These are phyloP conservation scores for Scenedesmus sp. DNA, from an alignment of 163 green algal species.

Conservation along the genomic window DNA sequence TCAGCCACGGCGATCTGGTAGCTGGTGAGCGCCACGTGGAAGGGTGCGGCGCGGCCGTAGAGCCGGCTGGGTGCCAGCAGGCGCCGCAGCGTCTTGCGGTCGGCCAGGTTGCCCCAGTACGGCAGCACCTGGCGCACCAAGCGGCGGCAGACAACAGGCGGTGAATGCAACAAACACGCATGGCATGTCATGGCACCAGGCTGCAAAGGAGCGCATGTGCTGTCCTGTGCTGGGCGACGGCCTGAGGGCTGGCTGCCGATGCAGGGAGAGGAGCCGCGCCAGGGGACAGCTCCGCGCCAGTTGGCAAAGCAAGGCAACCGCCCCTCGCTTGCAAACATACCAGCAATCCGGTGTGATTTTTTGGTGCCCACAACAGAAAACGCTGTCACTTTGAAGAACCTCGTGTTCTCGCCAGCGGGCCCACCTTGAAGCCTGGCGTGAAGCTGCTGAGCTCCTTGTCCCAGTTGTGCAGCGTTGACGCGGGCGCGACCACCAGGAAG, in stretches of 20 bases:
- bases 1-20: constrained; percentile 64
- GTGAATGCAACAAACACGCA: neutral
- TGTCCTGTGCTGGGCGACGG: neutral
- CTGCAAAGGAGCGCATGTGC: neutral
- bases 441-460: constrained; percentile 88
- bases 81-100: constrained; percentile 58
- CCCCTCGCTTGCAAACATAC: no score
- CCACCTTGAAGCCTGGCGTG: constrained; percentile 53
- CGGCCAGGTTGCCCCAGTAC: constrained; percentile 56
- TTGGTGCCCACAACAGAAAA: no score
- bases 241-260: no score
- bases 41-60: constrained; percentile 59
- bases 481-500: constrained; percentile 93
- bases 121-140: constrained; percentile 53
- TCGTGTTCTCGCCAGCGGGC: neutral
- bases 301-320: no score
- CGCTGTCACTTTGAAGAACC: neutral
- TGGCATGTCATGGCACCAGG: neutral
- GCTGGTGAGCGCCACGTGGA: constrained; percentile 66
- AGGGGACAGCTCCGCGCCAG: no score
- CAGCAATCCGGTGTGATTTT: no score
- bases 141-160: neutral
- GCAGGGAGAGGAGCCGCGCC: no score
- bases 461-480: constrained; percentile 98
- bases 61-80: constrained; percentile 51